Evolutionary conservation across 805 yeast genomes (phyloP).

Genomic region (Kodamaea sagamina): DNA sequence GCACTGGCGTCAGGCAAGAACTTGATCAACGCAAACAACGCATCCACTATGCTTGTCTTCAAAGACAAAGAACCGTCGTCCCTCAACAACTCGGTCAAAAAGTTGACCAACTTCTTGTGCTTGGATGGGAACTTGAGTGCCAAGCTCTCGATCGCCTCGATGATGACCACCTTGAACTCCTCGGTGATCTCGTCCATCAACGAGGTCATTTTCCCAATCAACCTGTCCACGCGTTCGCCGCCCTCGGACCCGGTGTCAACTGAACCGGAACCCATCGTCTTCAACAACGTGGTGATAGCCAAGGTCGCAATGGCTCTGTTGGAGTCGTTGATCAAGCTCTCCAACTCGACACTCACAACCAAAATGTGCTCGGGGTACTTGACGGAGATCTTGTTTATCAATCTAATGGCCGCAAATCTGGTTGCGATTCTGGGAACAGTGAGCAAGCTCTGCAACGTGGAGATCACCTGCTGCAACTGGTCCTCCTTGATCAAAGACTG

Average conservation of each 20-base stretch:
- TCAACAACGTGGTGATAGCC: slow-evolving; percentile 93
- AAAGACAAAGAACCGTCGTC: slow-evolving; percentile 89
- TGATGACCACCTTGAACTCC: slow-evolving; percentile 91
- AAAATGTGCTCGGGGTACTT: slow-evolving; percentile 76
- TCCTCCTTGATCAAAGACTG: slow-evolving; percentile 59
- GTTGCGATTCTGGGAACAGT: slow-evolving; percentile 88
- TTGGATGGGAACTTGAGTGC: slow-evolving; percentile 92
- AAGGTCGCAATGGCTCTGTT: slow-evolving; percentile 93
- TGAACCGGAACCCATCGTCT: slow-evolving; percentile 81
- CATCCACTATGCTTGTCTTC: slow-evolving; percentile 87
- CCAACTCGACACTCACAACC: slow-evolving; percentile 82
- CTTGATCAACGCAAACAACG: slow-evolving; percentile 86
- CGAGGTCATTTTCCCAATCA: slow-evolving; percentile 81
- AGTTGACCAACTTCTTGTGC: slow-evolving; percentile 76
- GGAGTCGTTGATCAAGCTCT: slow-evolving; percentile 80
- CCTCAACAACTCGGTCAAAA: slow-evolving; percentile 79
- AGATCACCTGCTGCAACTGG: slow-evolving; percentile 69
- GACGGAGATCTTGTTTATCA: slow-evolving; percentile 82
- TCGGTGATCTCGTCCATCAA: slow-evolving; percentile 93
- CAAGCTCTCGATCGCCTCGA: slow-evolving; percentile 90
- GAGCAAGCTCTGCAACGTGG: slow-evolving; percentile 72
- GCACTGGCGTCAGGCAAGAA: slow-evolving; percentile 74
- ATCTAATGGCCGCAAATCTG: slow-evolving; percentile 90
- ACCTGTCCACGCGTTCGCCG: slow-evolving; percentile 74
- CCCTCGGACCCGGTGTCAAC: slow-evolving; percentile 35